Evolutionary conservation across 2,329 filamentous ascomycete species (phyloP).

Genomic region (Gnomoniopsis smithogilvyi): DNA sequence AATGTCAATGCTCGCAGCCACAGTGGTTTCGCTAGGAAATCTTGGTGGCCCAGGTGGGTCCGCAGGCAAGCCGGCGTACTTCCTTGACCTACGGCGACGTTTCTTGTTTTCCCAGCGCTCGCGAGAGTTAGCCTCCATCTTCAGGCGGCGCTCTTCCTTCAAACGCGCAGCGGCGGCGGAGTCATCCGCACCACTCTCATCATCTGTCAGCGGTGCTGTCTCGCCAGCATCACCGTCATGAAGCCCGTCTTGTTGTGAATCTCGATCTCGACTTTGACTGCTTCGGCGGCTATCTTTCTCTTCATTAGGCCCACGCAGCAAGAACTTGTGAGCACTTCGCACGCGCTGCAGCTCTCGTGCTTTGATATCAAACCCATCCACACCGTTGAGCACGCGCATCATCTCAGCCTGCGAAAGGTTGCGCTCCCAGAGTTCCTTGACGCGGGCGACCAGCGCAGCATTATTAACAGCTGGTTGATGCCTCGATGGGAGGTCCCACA

Average conservation of each 20-base stretch:
- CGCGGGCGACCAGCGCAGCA: slow-evolving; percentile 60
- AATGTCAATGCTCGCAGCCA: slow-evolving; percentile 73
- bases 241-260: not conserved
- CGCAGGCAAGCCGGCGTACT: slow-evolving; percentile 65
- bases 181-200: not conserved
- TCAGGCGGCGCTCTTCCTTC: slow-evolving; percentile 50
- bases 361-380: slow-evolving; percentile 69
- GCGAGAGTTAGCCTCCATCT: slow-evolving; percentile 55
- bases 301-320: slow-evolving; percentile 57
- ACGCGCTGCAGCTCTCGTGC: slow-evolving; percentile 68
- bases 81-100: slow-evolving; percentile 63
- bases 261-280: not conserved
- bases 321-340: slow-evolving; percentile 65
- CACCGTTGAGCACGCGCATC: slow-evolving; percentile 64
- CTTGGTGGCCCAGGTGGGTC: slow-evolving; percentile 67
- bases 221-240: not conserved
- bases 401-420: slow-evolving; percentile 74
- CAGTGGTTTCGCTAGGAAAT: slow-evolving; percentile 78
- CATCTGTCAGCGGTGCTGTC: not conserved
- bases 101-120: slow-evolving; percentile 63
- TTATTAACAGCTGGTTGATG: slow-evolving; percentile 71
- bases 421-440: slow-evolving; percentile 74
- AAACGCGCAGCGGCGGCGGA: slow-evolving; percentile 43
- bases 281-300: slow-evolving; percentile 21
- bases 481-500: slow-evolving; percentile 77